Conservation (phyloP, 129 eudicot genomes). For the Kitagawia praeruptora region DNA sequence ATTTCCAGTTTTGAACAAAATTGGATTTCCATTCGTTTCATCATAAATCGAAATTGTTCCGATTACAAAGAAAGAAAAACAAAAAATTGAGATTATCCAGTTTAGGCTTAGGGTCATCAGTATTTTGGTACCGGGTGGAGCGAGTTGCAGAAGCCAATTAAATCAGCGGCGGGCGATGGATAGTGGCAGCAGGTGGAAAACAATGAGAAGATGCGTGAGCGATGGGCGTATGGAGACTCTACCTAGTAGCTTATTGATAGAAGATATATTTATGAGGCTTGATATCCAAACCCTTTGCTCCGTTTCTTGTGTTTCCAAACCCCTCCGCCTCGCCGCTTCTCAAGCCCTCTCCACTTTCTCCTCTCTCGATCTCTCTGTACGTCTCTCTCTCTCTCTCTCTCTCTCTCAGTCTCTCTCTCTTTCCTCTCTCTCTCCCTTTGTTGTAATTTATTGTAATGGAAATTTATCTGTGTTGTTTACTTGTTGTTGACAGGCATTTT, state of each 20-base stretch:
- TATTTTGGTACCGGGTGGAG: too few relatives aligned
- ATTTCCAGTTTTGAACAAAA: too few relatives aligned
- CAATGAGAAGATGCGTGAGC: background rate
- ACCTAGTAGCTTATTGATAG: constrained; percentile 29
- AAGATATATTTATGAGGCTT: constrained; percentile 27
- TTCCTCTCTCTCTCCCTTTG: background rate
- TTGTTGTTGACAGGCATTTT: constrained; percentile 32
- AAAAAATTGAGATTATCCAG: too few relatives aligned
- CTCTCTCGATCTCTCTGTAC: constrained; percentile 60
- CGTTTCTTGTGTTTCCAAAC: constrained; percentile 34
- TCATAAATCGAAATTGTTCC: too few relatives aligned
- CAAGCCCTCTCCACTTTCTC: constrained; percentile 33
- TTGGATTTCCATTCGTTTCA: too few relatives aligned
- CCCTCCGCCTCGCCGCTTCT: constrained; percentile 29
- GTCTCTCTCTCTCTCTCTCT: background rate
- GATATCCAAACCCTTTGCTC: constrained; percentile 45
- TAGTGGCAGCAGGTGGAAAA: background rate
- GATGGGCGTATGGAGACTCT: constrained; percentile 23
- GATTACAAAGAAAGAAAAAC: too few relatives aligned
- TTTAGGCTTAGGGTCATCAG: too few relatives aligned
- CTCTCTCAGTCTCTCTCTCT: background rate
- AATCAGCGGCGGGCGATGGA: background rate
- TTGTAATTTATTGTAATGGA: background rate
- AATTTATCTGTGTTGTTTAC: background rate
- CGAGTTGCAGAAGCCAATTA: background rate